These are phyloP conservation scores for Graphium sp. DNA, from an alignment of 2,329 filamentous ascomycete genomes.

Conservation along the genomic window DNA sequence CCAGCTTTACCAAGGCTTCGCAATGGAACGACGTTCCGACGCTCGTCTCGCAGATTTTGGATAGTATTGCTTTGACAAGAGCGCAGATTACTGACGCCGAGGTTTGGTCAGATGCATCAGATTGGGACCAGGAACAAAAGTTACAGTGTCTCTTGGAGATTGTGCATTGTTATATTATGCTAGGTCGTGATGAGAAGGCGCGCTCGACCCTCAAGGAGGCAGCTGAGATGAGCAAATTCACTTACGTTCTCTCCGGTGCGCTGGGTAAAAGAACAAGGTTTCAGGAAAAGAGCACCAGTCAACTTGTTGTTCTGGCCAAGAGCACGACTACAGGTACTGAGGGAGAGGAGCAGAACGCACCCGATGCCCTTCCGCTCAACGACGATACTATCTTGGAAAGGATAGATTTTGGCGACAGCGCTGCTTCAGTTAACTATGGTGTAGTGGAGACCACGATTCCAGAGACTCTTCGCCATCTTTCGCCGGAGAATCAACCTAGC, in stretches of 20 bases:
- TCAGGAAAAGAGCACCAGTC: constrained; percentile 66
- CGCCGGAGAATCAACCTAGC: constrained; percentile 67
- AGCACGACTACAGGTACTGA: constrained; percentile 28
- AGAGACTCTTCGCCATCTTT: constrained; percentile 36
- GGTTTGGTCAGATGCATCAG: constrained; percentile 15
- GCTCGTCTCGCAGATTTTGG: constrained; percentile 31
- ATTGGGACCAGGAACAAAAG: constrained; percentile 29
- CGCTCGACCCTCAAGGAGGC: constrained; percentile 54
- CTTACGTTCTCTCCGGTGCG: constrained; percentile 70
- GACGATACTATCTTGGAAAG: constrained; percentile 86
- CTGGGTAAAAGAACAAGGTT: constrained; percentile 74
- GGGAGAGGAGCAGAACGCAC: constrained; percentile 16
- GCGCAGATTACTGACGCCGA: constrained; percentile 16
- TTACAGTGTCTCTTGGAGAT: constrained; percentile 67
- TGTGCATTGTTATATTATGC: constrained; percentile 67
- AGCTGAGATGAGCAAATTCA: constrained; percentile 48
- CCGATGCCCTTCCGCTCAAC: constrained; percentile 63
- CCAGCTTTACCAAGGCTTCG: constrained; percentile 35
- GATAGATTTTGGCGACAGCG: constrained; percentile 56
- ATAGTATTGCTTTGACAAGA: constrained; percentile 23
- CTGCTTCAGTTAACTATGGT: constrained; percentile 20
- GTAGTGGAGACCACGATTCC: constrained; percentile 33
- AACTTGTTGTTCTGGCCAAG: constrained; percentile 78
- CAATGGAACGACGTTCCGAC: constrained; percentile 43
- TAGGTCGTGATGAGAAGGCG: constrained; percentile 66